A percentile compares a stretch with the other conserved stretches of the same genome.
Conservation (phyloP, 192 early-diverging fungal genomes). For the Coemansia asiatica region DNA sequence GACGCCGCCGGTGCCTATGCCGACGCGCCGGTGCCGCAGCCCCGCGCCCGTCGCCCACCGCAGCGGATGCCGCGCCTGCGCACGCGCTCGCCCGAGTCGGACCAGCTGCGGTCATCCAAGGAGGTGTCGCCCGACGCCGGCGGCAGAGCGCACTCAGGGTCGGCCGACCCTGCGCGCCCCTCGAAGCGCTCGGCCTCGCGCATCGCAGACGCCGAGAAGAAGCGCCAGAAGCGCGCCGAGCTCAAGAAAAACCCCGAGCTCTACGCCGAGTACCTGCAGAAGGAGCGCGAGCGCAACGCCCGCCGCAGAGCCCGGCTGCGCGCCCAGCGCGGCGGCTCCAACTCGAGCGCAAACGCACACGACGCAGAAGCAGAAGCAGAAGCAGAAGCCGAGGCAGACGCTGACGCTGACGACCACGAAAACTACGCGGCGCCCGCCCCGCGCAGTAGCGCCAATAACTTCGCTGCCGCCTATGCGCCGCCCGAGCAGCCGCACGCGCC, state of each 20-base stretch:
- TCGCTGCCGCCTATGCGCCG: slow-evolving; percentile 14
- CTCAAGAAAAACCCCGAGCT: slow-evolving; percentile 52
- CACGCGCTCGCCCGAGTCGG: slow-evolving; percentile 23
- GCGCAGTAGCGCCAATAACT: slow-evolving; percentile 38
- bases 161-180: not conserved
- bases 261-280: slow-evolving; percentile 55
- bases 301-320: slow-evolving; percentile 50
- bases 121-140: slow-evolving; percentile 27
- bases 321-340: slow-evolving; percentile 49
- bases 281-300: slow-evolving; percentile 56
- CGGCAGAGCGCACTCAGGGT: not conserved
- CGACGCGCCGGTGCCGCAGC: not conserved
- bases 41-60: slow-evolving; percentile 9
- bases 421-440: slow-evolving; percentile 14
- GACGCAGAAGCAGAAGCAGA: not conserved
- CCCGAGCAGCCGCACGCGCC: slow-evolving; percentile 4
- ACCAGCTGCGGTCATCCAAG: slow-evolving; percentile 23
- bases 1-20: not conserved
- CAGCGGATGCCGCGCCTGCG: not conserved
- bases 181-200: slow-evolving; percentile 54
- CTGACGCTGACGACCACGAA: slow-evolving; percentile 5
- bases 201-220: slow-evolving; percentile 54
- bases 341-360: slow-evolving; percentile 23
- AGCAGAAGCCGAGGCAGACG: not conserved
- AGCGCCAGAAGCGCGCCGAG: slow-evolving; percentile 55